Conservation (phyloP, 148 eudicot species). For the Cornus controversa region DNA sequence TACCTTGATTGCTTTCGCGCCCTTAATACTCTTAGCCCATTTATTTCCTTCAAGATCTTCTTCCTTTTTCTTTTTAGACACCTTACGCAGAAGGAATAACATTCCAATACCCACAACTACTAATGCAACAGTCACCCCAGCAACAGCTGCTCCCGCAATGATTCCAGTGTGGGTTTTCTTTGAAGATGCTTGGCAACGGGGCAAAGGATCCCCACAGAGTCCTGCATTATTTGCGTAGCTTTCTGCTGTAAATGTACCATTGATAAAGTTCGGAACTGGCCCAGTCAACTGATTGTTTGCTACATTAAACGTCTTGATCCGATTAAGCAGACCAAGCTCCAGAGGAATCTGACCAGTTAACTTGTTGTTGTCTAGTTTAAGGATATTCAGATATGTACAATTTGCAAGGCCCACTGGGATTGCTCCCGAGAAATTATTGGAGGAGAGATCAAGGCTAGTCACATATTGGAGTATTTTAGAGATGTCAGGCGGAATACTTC, state of each 20-base stretch:
- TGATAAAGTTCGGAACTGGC: slow-evolving; percentile 36
- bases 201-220: slow-evolving; percentile 45
- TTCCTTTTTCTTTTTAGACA: slow-evolving; percentile 37
- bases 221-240: slow-evolving; percentile 46
- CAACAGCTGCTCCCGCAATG: slow-evolving; percentile 31
- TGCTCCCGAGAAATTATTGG: slow-evolving; percentile 49
- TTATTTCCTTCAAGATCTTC: slow-evolving; percentile 48
- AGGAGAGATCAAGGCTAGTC: slow-evolving; percentile 55
- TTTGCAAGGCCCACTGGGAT: slow-evolving; percentile 47
- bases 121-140: slow-evolving; percentile 28
- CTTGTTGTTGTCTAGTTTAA: slow-evolving; percentile 42
- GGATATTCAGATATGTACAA: slow-evolving; percentile 40
- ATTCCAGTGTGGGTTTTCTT: slow-evolving; percentile 23
- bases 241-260: slow-evolving; percentile 16
- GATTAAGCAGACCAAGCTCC: slow-evolving; percentile 34
- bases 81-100: slow-evolving; percentile 20
- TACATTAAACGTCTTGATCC: slow-evolving; percentile 41
- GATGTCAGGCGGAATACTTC: slow-evolving; percentile 44
- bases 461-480: slow-evolving; percentile 34
- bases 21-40: slow-evolving; percentile 48
- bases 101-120: slow-evolving; percentile 12
- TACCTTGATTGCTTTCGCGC: slow-evolving; percentile 41
- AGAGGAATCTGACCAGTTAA: slow-evolving; percentile 53
- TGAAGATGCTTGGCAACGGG: slow-evolving; percentile 27
- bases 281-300: slow-evolving; percentile 48